A percentile compares a stretch with the other conserved stretches of the same genome.
These are phyloP conservation scores for Amanita phalloides DNA, from an alignment of 768 basidiomycete genomes.

Conservation along the genomic window DNA sequence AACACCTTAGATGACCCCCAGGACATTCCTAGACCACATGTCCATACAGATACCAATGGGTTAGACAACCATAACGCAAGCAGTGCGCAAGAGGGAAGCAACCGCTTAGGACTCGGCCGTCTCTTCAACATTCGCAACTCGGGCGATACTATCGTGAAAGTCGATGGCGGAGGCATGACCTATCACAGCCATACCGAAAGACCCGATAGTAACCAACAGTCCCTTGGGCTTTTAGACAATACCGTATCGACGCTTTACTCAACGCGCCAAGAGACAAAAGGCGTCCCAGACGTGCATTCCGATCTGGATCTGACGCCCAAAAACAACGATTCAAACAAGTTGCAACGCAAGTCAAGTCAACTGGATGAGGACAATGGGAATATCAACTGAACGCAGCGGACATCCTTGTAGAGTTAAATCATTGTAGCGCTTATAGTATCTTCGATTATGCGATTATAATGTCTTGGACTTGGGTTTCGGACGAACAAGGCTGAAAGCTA, in stretches of 20 bases:
- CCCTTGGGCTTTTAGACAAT: no score
- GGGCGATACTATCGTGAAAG: neutral
- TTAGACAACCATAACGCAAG: neutral
- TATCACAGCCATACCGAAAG: neutral
- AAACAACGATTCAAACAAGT: neutral
- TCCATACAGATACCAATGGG: neutral
- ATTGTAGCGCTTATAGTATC: neutral
- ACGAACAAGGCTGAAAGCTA: constrained; percentile 39
- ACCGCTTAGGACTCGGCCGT: neutral
- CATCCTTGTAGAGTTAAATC: neutral
- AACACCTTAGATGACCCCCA: neutral
- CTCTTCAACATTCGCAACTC: neutral
- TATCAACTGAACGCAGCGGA: neutral
- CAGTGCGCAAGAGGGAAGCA: neutral
- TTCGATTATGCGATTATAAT: constrained; percentile 4
- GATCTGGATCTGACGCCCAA: neutral
- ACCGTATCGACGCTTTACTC: no score
- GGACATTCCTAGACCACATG: no score
- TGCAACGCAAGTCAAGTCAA: neutral
- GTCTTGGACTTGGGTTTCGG: constrained; percentile 13
- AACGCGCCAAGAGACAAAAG: no score
- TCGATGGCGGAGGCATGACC: neutral
- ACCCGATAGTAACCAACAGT: no score
- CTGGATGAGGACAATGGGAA: no score
- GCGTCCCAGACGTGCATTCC: no score